A percentile compares a stretch with the other conserved stretches of the same genome.
Evolutionary conservation across 1,284 basidiomycete genomes (phyloP).

Genomic region (Crepidotus sp.): DNA sequence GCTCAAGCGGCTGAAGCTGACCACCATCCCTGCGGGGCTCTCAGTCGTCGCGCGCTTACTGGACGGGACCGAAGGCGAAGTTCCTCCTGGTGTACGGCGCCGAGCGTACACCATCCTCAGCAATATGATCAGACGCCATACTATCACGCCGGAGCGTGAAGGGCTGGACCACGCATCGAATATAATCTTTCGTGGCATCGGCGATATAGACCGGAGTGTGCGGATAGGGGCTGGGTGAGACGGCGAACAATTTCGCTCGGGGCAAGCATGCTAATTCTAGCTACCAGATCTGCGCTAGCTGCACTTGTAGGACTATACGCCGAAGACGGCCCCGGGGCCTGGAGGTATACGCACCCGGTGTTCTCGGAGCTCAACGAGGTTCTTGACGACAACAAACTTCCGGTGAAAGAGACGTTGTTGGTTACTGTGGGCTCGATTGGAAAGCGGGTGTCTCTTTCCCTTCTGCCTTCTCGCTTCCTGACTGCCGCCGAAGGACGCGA

Average conservation of each 20-base stretch:
- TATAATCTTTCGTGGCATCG: conserved; percentile 39
- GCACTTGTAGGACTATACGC: conserved; percentile 38
- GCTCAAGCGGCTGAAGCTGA: conserved; percentile 21
- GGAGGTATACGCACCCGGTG: conserved; percentile 7
- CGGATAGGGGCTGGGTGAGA: conserved; percentile 61
- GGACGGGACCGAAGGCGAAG: conserved; percentile 37
- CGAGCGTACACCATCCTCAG: conserved; percentile 36
- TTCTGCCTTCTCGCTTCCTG: conserved; percentile 1
- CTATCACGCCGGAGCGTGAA: conserved; percentile 26
- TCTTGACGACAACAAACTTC: conserved; percentile 35
- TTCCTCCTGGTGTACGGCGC: conserved; percentile 38
- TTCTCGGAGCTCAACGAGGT: conserved; percentile 35
- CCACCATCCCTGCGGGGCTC: conserved; percentile 32
- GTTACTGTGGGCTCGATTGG: conserved; percentile 54
- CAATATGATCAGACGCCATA: conserved; percentile 41
- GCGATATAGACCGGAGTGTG: conserved; percentile 46
- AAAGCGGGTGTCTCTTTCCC: conserved; percentile 36
- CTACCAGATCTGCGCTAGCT: conserved; percentile 29
- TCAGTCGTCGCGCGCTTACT: conserved; percentile 36
- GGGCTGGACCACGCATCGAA: conserved; percentile 31
- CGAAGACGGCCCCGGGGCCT: conserved; percentile 9
- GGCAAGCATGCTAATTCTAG: conserved; percentile 5
- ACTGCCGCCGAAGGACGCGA: conserved; percentile 33
- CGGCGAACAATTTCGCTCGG: conserved; percentile 6
- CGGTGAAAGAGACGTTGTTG: conserved; percentile 51